Evolutionary conservation across 176 grass and related monocot genomes (phyloP).

Genomic region (Melocanna baccifera): DNA sequence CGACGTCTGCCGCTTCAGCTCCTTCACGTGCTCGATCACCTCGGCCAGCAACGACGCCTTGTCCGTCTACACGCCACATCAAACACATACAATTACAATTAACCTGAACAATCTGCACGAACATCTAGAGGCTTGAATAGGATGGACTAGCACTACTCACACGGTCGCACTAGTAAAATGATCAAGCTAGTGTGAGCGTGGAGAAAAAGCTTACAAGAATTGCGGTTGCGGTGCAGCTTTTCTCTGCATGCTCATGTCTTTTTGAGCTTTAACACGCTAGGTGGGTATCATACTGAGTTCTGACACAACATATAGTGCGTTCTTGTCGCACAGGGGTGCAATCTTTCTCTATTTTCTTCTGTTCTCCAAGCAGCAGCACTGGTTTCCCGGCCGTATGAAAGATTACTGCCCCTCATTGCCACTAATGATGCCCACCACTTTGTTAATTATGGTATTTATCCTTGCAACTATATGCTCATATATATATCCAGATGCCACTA

Average conservation of each 20-base stretch:
- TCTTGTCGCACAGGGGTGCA: conserved; percentile 7
- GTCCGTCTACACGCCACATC: conserved; percentile 58
- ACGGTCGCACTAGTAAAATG: conserved; percentile 12
- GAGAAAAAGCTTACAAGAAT: conserved; percentile 25
- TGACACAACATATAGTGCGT: conserved; percentile 43
- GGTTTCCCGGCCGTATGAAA: conserved; percentile 18
- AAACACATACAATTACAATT: conserved; percentile 18
- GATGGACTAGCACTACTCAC: conserved; percentile 9
- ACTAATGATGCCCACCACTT: conserved; percentile 20
- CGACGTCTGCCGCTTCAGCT: conserved; percentile 89
- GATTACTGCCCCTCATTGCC: conserved; percentile 25
- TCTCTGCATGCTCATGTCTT: conserved; percentile 41
- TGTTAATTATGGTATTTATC: background rate
- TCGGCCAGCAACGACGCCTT: conserved; percentile 94
- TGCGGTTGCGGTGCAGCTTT: conserved; percentile 43
- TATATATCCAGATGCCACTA: background rate
- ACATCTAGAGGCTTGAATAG: background rate
- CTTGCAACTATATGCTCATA: background rate
- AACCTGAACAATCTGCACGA: background rate
- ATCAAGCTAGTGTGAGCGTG: conserved; percentile 42
- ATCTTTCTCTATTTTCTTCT: conserved; percentile 1
- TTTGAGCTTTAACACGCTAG: conserved; percentile 35
- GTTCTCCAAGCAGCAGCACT: conserved; percentile 44
- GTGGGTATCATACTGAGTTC: background rate
- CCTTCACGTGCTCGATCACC: conserved; percentile 96